These are phyloP conservation scores for Colletotrichum kahawae DNA, from an alignment of 2,329 filamentous ascomycete genomes.

Conservation along the genomic window DNA sequence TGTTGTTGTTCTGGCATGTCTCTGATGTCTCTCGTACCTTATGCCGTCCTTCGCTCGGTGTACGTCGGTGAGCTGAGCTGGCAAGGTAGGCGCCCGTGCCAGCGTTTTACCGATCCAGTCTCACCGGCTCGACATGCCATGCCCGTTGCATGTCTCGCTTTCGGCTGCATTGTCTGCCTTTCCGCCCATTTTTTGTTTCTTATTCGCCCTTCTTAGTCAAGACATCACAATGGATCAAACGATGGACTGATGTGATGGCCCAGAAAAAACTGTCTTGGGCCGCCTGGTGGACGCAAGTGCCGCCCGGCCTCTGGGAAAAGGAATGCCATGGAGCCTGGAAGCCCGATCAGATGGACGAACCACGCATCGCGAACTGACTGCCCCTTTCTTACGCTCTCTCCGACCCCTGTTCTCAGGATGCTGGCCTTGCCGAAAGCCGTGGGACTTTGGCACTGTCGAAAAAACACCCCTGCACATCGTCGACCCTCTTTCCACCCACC, in stretches of 20 bases:
- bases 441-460: neutral
- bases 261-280: neutral
- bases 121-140: slow-evolving; percentile 10
- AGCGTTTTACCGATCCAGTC: neutral
- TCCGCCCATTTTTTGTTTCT: neutral
- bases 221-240: neutral
- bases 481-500: slow-evolving; percentile 25
- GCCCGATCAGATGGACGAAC: slow-evolving; percentile 3
- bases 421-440: slow-evolving; percentile 17
- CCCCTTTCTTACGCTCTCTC: neutral
- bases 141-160: slow-evolving; percentile 15
- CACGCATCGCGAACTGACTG: neutral
- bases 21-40: neutral
- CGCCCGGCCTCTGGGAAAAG: neutral
- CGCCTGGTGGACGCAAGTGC: neutral
- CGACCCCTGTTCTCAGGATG: neutral
- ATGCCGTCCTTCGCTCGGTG: neutral
- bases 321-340: slow-evolving; percentile 8
- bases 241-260: neutral
- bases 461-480: slow-evolving; percentile 25
- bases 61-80: slow-evolving; percentile 8
- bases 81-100: neutral
- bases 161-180: neutral
- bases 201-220: neutral
- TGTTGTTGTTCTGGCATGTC: neutral